A percentile compares a stretch with the other conserved stretches of the same genome.
Conservation (phyloP, 2,329 filamentous ascomycete genomes). For the Orbilia quercus region DNA sequence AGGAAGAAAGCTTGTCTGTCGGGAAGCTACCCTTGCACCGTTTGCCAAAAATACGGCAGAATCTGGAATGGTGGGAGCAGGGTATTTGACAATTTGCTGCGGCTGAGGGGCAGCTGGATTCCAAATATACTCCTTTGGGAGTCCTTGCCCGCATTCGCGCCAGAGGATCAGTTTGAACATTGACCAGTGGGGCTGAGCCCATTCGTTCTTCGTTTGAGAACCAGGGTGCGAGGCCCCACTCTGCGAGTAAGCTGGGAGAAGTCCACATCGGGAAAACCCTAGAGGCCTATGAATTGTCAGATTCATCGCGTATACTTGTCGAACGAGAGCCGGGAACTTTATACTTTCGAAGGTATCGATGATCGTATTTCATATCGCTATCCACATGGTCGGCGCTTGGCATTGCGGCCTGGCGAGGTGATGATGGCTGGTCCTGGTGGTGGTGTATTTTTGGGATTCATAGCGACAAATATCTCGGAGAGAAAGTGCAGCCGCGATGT, state of each 20-base stretch:
- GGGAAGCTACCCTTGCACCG: constrained; percentile 39
- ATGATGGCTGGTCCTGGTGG: neutral
- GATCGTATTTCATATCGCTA: neutral
- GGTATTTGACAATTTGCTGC: constrained; percentile 53
- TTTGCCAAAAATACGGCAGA: constrained; percentile 57
- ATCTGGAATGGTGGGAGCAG: constrained; percentile 39
- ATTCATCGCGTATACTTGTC: constrained; percentile 43
- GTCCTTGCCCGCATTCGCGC: constrained; percentile 4
- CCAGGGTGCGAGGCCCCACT: constrained; percentile 12
- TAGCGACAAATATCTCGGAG: neutral
- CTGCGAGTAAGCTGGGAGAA: constrained; percentile 21
- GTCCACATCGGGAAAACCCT: neutral
- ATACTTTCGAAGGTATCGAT: neutral
- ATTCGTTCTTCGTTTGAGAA: constrained; percentile 8
- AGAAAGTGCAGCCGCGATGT: too few species aligned
- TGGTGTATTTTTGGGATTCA: neutral
- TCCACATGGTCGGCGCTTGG: neutral
- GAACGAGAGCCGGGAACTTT: constrained; percentile 15
- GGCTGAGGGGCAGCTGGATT: constrained; percentile 53
- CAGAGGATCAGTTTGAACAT: constrained; percentile 42
- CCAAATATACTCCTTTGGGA: constrained; percentile 50
- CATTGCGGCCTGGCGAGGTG: neutral
- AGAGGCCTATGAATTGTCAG: constrained; percentile 18
- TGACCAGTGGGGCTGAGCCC: constrained; percentile 31
- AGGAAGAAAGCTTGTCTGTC: constrained; percentile 35